Evolutionary conservation across 345 rosid species (phyloP).

Genomic region (Salix brachista): DNA sequence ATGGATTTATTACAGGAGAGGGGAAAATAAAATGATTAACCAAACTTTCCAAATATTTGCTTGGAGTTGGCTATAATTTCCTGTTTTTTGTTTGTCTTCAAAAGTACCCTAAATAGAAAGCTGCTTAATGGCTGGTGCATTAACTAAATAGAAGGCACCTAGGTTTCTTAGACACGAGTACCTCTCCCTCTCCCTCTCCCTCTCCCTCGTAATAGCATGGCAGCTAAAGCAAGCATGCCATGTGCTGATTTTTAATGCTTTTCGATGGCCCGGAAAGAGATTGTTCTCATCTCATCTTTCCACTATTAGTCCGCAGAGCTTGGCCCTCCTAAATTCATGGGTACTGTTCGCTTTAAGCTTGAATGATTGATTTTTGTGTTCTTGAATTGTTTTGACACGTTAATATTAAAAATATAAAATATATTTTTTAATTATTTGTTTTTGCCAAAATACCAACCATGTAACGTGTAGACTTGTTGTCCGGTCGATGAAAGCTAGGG

Average conservation of each 20-base stretch:
- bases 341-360: not conserved
- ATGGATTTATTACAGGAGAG: not conserved
- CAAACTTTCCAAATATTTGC: not conserved
- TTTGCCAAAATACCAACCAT: no score
- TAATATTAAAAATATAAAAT: no score
- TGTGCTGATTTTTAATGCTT: conserved; percentile 8
- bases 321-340: not conserved
- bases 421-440: no score
- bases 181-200: not conserved
- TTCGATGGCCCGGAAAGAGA: not conserved
- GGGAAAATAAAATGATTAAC: no score
- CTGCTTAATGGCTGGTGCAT: not conserved
- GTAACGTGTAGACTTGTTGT: not conserved
- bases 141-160: not conserved
- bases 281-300: not conserved
- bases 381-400: rapidly evolving
- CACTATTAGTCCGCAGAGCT: not conserved
- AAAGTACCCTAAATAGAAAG: not conserved
- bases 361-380: no score
- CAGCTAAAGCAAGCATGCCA: conserved; percentile 1
- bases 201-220: not conserved
- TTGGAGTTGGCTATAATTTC: not conserved
- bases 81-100: not conserved
- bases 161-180: not conserved
- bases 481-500: not conserved